phyloP scores from a whole-genome alignment of 148 eudicot genomes.

The Fagopyrum esculentum region DNA sequence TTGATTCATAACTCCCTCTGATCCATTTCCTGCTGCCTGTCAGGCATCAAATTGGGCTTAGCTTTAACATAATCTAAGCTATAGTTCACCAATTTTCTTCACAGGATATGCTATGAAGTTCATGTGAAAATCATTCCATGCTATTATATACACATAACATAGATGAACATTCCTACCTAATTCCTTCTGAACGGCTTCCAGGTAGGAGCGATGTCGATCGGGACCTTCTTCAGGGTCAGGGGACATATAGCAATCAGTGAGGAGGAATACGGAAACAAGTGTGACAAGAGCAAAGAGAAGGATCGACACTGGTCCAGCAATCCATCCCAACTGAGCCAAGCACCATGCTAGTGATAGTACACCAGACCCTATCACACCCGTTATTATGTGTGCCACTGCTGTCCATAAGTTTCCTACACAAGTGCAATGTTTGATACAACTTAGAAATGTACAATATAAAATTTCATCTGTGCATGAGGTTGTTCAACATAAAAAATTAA shows the following conservation, averaged over 20 bases:
- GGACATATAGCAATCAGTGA: slow-evolving; percentile 45
- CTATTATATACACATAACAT: not conserved
- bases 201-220: slow-evolving; percentile 37
- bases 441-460: not conserved
- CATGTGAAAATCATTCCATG: not conserved
- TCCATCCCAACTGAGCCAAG: slow-evolving; percentile 64
- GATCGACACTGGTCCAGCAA: slow-evolving; percentile 50
- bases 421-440: slow-evolving; percentile 6
- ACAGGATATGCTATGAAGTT: not conserved
- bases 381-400: slow-evolving; percentile 62
- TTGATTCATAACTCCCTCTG: not conserved
- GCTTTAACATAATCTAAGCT: not conserved
- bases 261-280: slow-evolving; percentile 44
- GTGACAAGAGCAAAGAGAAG: slow-evolving; percentile 42
- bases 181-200: slow-evolving; percentile 42
- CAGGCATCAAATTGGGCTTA: not conserved
- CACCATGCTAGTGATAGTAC: slow-evolving; percentile 60
- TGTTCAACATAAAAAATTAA: not conserved
- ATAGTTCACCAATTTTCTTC: not conserved
- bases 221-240: slow-evolving; percentile 57
- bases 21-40: not conserved
- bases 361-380: slow-evolving; percentile 67
- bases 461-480: not conserved
- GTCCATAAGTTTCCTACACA: slow-evolving; percentile 47
- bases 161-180: slow-evolving; percentile 28